Base-by-base conservation (phyloP, 306 rosid species). In the Senna siamea region DNA sequence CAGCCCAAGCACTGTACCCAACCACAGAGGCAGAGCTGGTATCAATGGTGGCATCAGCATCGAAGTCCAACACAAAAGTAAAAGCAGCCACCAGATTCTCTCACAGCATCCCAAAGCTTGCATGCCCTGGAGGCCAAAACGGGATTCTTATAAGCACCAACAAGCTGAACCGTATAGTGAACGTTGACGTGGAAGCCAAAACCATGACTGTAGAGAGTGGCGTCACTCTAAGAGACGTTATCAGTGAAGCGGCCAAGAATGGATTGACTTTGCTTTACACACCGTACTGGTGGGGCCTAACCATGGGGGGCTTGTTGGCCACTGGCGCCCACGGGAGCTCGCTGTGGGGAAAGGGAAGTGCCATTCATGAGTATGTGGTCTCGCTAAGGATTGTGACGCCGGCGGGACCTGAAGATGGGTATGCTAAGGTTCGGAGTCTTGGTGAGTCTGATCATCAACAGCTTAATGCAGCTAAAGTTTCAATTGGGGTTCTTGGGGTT, bases 281-380 rank as follows among this genome's bases (percentile, higher is more conserved):
- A 1, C 93, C 91, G 0, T 90, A 90, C 28, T 90, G 96, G 96
- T 88, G 88, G 91, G 96, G 96, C 1, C 18, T 88, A 14, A 90
- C 91, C 2, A 66, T 88, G 8, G 96, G 96, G 0, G 93, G 96
- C 2, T 55, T 88, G 3, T n/a, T 90, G 55, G 81, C 86, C 4
- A 88, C 88, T 0, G 96, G 93, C 11, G 91, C 96, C 0, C 96
- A 90, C 54, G 93, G 93, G 0, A 88, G 96, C 58, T 70, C 95
- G 0, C 46, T 89, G 63, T 41, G 47, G 13, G 13, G 47, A 8
- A 41, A 41, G 13, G 95, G 95, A 35, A 87, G 95, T 22, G 66
- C 92, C 0, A 85, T 89, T 34, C 92, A 87, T 34, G 95, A 89
- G 18, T 81, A 81, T 53, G 87, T 85, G n/a, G 30, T 57, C 34